These are phyloP conservation scores for Curvularia hawaiiensis DNA, from an alignment of 2,329 filamentous ascomycete genomes.

Conservation along the genomic window DNA sequence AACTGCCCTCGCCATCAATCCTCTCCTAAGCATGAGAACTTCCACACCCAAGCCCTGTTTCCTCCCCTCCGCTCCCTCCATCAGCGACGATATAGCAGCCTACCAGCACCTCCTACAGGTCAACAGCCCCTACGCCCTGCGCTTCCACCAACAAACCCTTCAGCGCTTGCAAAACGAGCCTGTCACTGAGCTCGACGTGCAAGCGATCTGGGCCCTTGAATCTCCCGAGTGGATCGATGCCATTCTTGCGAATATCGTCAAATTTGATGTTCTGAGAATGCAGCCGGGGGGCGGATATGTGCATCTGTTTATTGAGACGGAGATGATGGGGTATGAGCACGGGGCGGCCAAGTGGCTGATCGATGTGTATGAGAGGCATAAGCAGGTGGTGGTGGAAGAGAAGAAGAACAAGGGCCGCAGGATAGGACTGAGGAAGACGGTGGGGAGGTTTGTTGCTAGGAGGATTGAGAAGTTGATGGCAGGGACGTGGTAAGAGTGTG, in stretches of 20 bases:
- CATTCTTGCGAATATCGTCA: conserved; percentile 6
- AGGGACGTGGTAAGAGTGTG: too few relatives aligned
- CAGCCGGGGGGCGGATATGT: conserved; percentile 10
- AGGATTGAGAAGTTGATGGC: too few relatives aligned
- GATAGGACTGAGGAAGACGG: too few relatives aligned
- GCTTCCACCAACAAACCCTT: not conserved
- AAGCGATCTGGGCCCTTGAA: conserved; percentile 6
- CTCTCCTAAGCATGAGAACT: not conserved
- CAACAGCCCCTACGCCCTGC: not conserved
- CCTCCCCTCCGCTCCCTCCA: not conserved
- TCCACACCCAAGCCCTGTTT: not conserved
- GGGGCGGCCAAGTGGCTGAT: not conserved
- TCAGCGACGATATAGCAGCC: not conserved
- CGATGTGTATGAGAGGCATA: not conserved
- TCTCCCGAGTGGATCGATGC: conserved; percentile 4
- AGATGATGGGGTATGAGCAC: conserved; percentile 2
- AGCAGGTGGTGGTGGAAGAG: too few relatives aligned
- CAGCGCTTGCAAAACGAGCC: conserved; percentile 3
- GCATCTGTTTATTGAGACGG: conserved; percentile 9
- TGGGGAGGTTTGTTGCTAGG: too few relatives aligned
- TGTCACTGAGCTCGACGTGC: conserved; percentile 8
- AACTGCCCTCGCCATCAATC: too few relatives aligned
- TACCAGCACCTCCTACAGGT: not conserved
- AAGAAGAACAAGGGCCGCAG: too few relatives aligned
- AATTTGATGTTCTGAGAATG: conserved; percentile 5